Conservation (phyloP, 805 yeast genomes). For the Peterozyma toletana region DNA sequence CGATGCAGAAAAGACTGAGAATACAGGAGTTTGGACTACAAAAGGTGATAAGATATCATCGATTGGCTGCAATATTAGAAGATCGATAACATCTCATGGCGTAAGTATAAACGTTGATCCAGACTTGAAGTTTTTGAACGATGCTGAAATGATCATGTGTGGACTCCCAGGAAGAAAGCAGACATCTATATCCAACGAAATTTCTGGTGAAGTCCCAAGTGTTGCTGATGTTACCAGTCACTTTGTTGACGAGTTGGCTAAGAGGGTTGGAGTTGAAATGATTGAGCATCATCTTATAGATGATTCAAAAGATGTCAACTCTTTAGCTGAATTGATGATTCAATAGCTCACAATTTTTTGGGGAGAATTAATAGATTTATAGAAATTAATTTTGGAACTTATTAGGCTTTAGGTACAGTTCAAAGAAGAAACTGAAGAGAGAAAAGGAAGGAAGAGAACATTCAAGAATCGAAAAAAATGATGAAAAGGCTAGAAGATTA, state of each 20-base stretch:
- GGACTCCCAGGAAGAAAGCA: conserved; percentile 65
- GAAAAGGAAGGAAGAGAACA: no score
- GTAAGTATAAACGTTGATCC: conserved; percentile 74
- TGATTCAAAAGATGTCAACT: no score
- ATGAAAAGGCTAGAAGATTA: not conserved
- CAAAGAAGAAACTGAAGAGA: no score
- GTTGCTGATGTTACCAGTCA: conserved; percentile 17
- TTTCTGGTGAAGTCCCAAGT: conserved; percentile 8
- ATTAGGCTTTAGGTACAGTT: no score
- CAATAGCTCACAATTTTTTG: no score
- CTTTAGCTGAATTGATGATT: no score
- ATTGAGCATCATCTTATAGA: no score
- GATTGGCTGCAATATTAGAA: conserved; percentile 79
- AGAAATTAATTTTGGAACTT: no score
- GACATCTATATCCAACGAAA: conserved; percentile 35
- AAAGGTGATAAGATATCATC: conserved; percentile 67
- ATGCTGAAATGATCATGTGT: conserved; percentile 65
- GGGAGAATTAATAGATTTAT: no score
- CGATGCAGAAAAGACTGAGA: conserved; percentile 43
- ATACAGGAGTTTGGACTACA: conserved; percentile 87
- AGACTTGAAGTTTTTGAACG: conserved; percentile 63
- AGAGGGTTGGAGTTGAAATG: no score
- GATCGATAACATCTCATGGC: conserved; percentile 87
- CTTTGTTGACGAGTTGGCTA: conserved; percentile 31
- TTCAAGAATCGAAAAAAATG: no score